Evolutionary conservation across 148 eudicot genomes (phyloP).

Genomic region (Chenopodium quinoa): DNA sequence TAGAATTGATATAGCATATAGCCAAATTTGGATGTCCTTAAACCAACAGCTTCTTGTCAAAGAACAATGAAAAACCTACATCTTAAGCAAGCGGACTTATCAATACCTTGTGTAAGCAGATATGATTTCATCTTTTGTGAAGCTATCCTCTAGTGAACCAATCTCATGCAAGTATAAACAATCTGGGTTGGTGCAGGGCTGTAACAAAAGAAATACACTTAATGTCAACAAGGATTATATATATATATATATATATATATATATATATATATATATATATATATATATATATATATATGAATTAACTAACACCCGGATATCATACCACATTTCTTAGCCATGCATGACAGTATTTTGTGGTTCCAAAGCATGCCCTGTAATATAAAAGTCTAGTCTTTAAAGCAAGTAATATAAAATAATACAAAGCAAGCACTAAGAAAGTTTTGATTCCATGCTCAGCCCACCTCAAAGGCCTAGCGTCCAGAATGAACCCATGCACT

Average conservation of each 20-base stretch:
- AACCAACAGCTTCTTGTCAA: neutral
- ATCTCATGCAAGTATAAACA: slow-evolving; percentile 95
- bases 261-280: no score
- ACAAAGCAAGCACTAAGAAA: neutral
- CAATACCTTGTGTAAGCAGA: slow-evolving; percentile 84
- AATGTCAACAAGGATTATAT: neutral
- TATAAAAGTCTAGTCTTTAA: neutral
- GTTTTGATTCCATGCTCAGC: slow-evolving; percentile 1
- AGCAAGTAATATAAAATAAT: neutral
- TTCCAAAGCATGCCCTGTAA: slow-evolving; percentile 94
- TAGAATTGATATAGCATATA: neutral
- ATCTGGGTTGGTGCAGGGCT: slow-evolving; percentile 95
- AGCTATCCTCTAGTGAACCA: slow-evolving; percentile 91
- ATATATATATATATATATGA: neutral
- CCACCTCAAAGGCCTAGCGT: slow-evolving; percentile 72
- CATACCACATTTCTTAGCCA: slow-evolving; percentile 93
- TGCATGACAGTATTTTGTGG: slow-evolving; percentile 96
- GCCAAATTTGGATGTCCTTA: neutral
- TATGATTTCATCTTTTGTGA: slow-evolving; percentile 80
- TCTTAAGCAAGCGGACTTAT: neutral
- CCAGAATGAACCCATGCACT: slow-evolving; percentile 84
- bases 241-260: no score
- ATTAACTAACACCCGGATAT: neutral
- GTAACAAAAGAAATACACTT: slow-evolving; percentile 26
- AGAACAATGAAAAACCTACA: neutral